Base-by-base conservation (phyloP, 2,329 filamentous ascomycete genomes). In the Helotiales sp. region DNA sequence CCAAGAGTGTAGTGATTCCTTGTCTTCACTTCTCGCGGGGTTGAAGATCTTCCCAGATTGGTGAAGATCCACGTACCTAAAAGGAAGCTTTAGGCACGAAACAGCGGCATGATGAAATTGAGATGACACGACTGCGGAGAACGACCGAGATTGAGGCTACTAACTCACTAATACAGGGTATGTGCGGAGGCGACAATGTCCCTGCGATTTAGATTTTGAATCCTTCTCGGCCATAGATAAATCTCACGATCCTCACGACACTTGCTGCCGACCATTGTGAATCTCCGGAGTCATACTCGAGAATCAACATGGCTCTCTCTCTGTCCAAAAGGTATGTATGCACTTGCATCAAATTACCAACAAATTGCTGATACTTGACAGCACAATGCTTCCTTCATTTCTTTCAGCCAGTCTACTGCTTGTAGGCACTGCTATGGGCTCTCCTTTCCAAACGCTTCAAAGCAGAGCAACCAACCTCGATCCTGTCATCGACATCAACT, bases 401-500 rank as follows among this genome's bases (percentile, higher is more conserved):
- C 36, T 55, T 13, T 51, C 40, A 9, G 34, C 49, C 4, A 38
- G 44, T 33, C 38, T 57, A 22, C 50, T 60, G 7, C 42, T 60
- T 12, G 30, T 34, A 3, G 40, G 42, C 22, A 34, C 47, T 12
- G 51, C 48, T 29, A 25, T 42, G 19, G 40, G 30, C 19, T 52
- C 54, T 25, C 47, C 54, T 9, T 10, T 53, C 15, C 27, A 47
- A 22, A 33, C 47, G 42, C 46, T 31, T 19, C 46, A 38, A 38
- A 51, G 30, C 17, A 48, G 55, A 52, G 27, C 51, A 54, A 57
- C 33, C 5, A 54, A 15, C 15, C 31, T 60, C 30, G 34, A 75
- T 33, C 55, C 54, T 51, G 65, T 60, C 17, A 64, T 78, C 40
- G 60, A 71, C 44, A 67, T 67, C 25, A 76, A 84, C 70, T 85